Evolutionary conservation across 1,284 basidiomycete genomes (phyloP).

Genomic region (Kalmanozyma brasiliensis): DNA sequence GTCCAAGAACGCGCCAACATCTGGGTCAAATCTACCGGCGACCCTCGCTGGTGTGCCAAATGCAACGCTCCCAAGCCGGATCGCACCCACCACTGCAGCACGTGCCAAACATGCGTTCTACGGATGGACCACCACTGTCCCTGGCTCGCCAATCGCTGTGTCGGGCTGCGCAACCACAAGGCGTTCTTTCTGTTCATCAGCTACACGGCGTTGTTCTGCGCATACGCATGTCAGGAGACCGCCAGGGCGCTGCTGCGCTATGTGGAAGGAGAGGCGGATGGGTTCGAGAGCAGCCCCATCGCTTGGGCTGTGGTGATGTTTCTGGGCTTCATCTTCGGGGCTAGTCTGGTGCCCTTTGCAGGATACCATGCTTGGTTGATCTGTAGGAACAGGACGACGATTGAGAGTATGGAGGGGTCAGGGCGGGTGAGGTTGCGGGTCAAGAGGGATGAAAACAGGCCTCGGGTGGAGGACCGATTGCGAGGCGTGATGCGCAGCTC

Average conservation of each 20-base stretch:
- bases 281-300: slow-evolving; percentile 64
- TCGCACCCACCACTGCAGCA: slow-evolving; percentile 63
- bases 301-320: slow-evolving; percentile 66
- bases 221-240: slow-evolving; percentile 49
- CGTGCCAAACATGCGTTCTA: slow-evolving; percentile 57
- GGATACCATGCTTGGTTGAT: slow-evolving; percentile 66
- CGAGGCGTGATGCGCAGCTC: slow-evolving; percentile 20
- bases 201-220: slow-evolving; percentile 62
- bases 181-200: slow-evolving; percentile 67
- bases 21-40: slow-evolving; percentile 59
- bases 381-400: slow-evolving; percentile 66
- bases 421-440: slow-evolving; percentile 46
- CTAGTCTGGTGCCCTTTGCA: slow-evolving; percentile 58
- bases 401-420: slow-evolving; percentile 68
- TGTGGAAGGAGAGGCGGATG: slow-evolving; percentile 44
- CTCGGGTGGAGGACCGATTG: slow-evolving; percentile 40
- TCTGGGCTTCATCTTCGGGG: slow-evolving; percentile 58
- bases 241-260: slow-evolving; percentile 53
- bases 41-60: slow-evolving; percentile 57
- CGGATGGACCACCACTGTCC: slow-evolving; percentile 71
- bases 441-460: slow-evolving; percentile 12
- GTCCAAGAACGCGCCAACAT: slow-evolving; percentile 36
- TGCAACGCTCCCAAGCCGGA: slow-evolving; percentile 64
- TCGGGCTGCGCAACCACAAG: slow-evolving; percentile 68
- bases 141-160: slow-evolving; percentile 71